phyloP scores from a whole-genome alignment of 164 flowering plant genomes.

The Cinnamomum micranthum region DNA sequence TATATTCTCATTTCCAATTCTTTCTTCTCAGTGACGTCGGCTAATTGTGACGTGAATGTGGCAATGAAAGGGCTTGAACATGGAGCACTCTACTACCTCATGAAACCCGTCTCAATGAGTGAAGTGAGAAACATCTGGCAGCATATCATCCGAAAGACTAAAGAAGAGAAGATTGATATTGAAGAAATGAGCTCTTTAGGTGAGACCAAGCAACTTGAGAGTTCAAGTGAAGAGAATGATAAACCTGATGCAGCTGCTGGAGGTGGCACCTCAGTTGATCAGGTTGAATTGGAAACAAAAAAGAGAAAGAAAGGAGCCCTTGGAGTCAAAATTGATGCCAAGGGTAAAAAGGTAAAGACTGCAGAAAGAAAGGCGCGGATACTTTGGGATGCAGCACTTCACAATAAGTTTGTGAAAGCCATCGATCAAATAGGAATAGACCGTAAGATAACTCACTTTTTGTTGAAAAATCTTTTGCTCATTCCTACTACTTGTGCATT shows the following conservation, averaged over 20 bases:
- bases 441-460: constrained; percentile 41
- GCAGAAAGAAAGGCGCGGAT: constrained; percentile 58
- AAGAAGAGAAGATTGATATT: constrained; percentile 54
- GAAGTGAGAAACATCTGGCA: constrained; percentile 46
- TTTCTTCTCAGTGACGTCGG: constrained; percentile 80
- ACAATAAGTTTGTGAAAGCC: constrained; percentile 80
- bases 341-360: neutral
- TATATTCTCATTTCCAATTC: neutral
- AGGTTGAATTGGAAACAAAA: neutral
- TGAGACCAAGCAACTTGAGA: constrained; percentile 36
- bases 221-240: constrained; percentile 3
- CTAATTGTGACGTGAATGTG: constrained; percentile 81
- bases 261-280: neutral
- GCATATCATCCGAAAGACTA: constrained; percentile 54
- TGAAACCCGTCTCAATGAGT: constrained; percentile 89
- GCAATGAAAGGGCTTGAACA: constrained; percentile 95
- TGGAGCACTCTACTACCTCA: constrained; percentile 92
- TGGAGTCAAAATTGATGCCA: neutral
- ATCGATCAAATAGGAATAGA: constrained; percentile 82
- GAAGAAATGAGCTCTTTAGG: neutral
- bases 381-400: constrained; percentile 85
- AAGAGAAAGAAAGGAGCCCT: neutral
- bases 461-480: neutral
- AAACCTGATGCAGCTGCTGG: neutral
- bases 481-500: neutral